phyloP scores from a whole-genome alignment of 1,284 basidiomycete genomes.

The Ganoderma resinaceum region DNA sequence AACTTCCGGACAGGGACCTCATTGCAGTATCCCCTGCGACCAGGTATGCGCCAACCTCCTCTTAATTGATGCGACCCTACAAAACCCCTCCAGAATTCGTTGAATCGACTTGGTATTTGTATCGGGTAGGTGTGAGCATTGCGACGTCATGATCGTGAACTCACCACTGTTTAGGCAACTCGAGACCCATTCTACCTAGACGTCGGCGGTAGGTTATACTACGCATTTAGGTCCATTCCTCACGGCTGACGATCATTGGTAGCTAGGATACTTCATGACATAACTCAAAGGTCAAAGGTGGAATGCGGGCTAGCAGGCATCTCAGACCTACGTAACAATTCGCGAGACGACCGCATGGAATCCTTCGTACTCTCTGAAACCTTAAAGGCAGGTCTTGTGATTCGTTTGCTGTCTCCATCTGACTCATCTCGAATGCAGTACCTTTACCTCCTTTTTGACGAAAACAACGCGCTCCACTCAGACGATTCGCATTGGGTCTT shows the following conservation, averaged over 20 bases:
- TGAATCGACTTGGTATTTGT: conserved; percentile 94
- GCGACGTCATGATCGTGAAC: not conserved
- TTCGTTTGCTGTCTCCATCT: not conserved
- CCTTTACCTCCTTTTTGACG: conserved; percentile 91
- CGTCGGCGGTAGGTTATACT: conserved; percentile 57
- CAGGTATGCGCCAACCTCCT: conserved; percentile 51
- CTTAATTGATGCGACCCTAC: not conserved
- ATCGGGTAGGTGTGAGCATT: conserved; percentile 65
- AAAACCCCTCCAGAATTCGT: conserved; percentile 69
- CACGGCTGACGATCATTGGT: not conserved
- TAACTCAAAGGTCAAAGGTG: conserved; percentile 78
- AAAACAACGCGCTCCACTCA: conserved; percentile 75
- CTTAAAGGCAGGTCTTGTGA: conserved; percentile 67
- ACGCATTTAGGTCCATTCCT: not conserved
- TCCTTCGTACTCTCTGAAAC: conserved; percentile 92
- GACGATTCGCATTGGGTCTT: conserved; percentile 87
- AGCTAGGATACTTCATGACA: conserved; percentile 82
- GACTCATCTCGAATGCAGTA: conserved; percentile 60
- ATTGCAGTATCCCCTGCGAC: conserved; percentile 85
- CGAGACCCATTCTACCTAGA: conserved; percentile 91
- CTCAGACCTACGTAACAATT: conserved; percentile 80
- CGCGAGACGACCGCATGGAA: conserved; percentile 91
- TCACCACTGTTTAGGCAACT: conserved; percentile 70
- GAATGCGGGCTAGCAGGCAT: conserved; percentile 88
- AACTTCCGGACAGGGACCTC: conserved; percentile 76